phyloP scores from a whole-genome alignment of 2,329 filamentous ascomycete species.

The Penicillium fuscoglaucum region DNA sequence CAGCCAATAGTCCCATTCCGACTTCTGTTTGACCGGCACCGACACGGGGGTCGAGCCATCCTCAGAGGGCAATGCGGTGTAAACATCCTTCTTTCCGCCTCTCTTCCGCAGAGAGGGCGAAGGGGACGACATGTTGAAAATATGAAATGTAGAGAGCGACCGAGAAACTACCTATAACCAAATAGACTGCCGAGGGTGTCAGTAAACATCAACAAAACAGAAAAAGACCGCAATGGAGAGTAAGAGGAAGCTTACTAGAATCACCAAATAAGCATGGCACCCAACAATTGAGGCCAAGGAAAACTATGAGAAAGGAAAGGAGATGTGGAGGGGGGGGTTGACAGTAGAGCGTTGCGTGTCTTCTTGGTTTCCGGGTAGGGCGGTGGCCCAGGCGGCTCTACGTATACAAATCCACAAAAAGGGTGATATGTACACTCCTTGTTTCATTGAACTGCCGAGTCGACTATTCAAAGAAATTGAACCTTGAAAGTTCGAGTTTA shows the following conservation, averaged over 20 bases:
- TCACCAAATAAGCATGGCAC: constrained; percentile 30
- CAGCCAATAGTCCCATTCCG: constrained; percentile 83
- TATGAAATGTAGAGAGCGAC: constrained; percentile 29
- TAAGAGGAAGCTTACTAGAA: constrained; percentile 19
- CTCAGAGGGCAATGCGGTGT: constrained; percentile 27
- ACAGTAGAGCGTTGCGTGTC: constrained; percentile 22
- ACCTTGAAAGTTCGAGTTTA: background rate
- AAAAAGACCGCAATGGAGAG: background rate
- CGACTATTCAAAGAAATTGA: background rate
- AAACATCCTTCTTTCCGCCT: constrained; percentile 41
- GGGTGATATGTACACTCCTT: background rate
- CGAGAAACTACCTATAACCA: constrained; percentile 31
- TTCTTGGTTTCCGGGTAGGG: constrained; percentile 19
- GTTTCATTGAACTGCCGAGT: background rate
- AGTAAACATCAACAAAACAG: constrained; percentile 6
- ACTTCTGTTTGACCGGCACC: constrained; percentile 32
- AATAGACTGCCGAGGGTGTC: constrained; percentile 28
- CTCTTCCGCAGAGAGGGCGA: constrained; percentile 45
- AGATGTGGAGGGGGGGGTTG: constrained; percentile 15
- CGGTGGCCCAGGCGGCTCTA: constrained; percentile 22
- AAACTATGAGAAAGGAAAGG: constrained; percentile 15
- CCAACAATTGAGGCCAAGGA: constrained; percentile 17
- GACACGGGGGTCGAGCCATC: constrained; percentile 24
- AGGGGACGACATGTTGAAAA: constrained; percentile 37
- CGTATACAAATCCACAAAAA: constrained; percentile 10